Evolutionary conservation across 148 eudicot genomes (phyloP).

Genomic region (Silene conica): DNA sequence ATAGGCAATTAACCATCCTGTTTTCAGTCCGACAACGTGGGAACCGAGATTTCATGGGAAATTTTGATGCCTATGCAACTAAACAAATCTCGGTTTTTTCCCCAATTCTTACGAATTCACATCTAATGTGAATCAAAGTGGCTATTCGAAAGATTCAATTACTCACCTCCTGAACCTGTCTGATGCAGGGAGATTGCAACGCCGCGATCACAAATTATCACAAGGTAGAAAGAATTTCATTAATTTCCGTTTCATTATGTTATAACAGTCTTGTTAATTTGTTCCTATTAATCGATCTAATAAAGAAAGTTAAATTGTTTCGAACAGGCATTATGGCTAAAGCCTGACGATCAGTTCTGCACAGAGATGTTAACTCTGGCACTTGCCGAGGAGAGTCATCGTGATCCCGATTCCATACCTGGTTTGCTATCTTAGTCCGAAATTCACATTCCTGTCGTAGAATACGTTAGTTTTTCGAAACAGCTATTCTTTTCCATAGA

Average conservation of each 20-base stretch:
- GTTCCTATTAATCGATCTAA: not conserved
- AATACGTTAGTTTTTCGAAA: not conserved
- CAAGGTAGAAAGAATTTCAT: conserved; percentile 47
- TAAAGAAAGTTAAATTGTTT: not conserved
- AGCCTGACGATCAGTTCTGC: conserved; percentile 85
- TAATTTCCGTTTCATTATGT: not conserved
- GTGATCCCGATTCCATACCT: conserved; percentile 38
- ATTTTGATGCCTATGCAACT: too few species aligned
- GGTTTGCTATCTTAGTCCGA: conserved; percentile 19
- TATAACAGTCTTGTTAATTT: not conserved
- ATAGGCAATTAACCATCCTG: too few species aligned
- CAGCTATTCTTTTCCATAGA: not conserved
- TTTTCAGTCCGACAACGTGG: too few species aligned
- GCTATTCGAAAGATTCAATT: too few species aligned
- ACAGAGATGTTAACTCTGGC: conserved; percentile 85
- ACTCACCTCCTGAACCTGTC: not conserved
- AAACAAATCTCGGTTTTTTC: too few species aligned
- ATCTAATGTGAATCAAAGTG: too few species aligned
- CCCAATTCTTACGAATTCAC: too few species aligned
- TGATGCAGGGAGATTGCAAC: conserved; percentile 64
- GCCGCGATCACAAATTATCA: conserved; percentile 80
- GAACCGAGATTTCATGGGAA: too few species aligned
- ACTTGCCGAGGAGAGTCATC: conserved; percentile 56
- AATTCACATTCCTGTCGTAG: conserved; percentile 10
- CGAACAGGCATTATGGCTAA: conserved; percentile 77